phyloP scores from a whole-genome alignment of 2,329 filamentous ascomycete genomes.

The Cladosporium oxysporum region DNA sequence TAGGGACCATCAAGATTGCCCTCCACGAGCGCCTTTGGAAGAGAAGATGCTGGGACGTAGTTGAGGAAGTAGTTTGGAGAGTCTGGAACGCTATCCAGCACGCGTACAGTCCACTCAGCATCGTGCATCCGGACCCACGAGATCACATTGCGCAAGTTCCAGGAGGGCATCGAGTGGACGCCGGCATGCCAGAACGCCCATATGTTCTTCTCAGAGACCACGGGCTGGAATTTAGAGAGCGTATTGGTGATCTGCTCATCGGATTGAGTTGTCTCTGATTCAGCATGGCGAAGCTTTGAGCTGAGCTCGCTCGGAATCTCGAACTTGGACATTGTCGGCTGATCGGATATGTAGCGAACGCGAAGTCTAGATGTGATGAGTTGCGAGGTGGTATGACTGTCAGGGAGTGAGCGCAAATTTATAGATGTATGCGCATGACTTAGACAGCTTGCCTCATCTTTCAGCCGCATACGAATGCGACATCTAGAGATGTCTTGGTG shows the following conservation, averaged over 20 bases:
- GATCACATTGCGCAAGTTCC: slow-evolving; percentile 43
- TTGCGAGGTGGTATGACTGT: neutral
- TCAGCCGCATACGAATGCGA: neutral
- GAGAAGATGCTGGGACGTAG: slow-evolving; percentile 39
- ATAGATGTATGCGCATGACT: neutral
- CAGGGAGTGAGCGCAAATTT: neutral
- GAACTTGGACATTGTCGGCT: neutral
- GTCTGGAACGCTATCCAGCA: slow-evolving; percentile 41
- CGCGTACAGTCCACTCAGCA: slow-evolving; percentile 44
- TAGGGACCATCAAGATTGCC: slow-evolving; percentile 48
- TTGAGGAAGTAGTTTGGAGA: slow-evolving; percentile 44
- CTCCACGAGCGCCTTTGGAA: slow-evolving; percentile 44
- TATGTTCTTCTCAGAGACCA: slow-evolving; percentile 44
- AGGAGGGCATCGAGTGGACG: slow-evolving; percentile 39
- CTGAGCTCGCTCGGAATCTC: neutral
- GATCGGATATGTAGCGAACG: neutral
- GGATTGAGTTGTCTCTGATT: neutral
- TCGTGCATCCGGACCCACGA: slow-evolving; percentile 45
- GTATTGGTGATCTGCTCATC: neutral
- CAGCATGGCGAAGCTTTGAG: neutral
- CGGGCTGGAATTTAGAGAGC: slow-evolving; percentile 25
- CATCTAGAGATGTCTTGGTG: neutral
- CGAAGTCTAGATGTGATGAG: neutral
- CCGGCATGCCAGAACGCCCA: slow-evolving; percentile 47
- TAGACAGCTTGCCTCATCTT: neutral